A percentile compares a stretch with the other conserved stretches of the same genome.
These are phyloP conservation scores for Tetrapisispora fleetii DNA, from an alignment of 805 yeast genomes.

Conservation along the genomic window DNA sequence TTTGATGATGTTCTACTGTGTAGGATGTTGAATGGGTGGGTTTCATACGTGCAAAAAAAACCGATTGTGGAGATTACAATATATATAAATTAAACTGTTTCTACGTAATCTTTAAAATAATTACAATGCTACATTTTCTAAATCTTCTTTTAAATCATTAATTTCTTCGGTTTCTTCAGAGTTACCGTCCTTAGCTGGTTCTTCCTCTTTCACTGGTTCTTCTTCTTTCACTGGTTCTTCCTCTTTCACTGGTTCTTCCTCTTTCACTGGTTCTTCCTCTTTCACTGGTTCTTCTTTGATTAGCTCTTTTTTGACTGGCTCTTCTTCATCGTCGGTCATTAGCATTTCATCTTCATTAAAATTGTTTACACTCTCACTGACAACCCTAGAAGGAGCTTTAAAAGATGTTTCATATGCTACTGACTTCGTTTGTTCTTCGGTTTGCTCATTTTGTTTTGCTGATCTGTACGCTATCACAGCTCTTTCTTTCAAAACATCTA, in stretches of 20 bases:
- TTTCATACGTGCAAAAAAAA: no score
- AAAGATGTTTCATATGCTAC: background rate
- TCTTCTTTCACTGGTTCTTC: background rate
- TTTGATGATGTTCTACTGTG: no score
- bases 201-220: background rate
- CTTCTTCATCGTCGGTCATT: constrained; percentile 6
- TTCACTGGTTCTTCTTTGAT: background rate
- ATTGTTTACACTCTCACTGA: background rate
- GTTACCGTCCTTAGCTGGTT: background rate
- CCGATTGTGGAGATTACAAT: background rate
- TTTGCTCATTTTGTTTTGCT: background rate
- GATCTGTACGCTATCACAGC: constrained; percentile 14
- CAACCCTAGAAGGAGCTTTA: background rate
- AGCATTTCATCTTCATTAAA: constrained; percentile 6
- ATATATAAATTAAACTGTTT: background rate
- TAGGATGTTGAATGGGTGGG: no score
- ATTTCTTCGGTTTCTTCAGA: constrained; percentile 3
- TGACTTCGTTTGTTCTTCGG: constrained; percentile 1
- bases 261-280: background rate
- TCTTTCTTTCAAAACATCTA: constrained; percentile 33
- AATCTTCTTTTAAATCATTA: constrained; percentile 15
- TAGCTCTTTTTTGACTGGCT: background rate
- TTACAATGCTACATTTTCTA: constrained; percentile 25
- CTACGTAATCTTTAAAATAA: background rate
- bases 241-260: background rate